Base-by-base conservation (phyloP, 2,329 filamentous ascomycete genomes). In the Fusarium siculi region DNA sequence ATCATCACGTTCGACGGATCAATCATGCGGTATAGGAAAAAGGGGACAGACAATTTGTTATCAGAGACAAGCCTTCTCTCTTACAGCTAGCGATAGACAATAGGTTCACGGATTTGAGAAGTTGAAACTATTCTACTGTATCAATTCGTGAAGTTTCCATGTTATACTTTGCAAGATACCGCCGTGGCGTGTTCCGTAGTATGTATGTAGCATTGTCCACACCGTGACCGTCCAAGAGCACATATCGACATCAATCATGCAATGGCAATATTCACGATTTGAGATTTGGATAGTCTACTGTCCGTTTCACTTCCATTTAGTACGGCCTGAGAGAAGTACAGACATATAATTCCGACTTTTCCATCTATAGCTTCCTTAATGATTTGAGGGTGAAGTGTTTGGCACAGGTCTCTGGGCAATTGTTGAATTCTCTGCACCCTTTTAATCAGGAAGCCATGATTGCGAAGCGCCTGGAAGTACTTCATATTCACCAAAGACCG, bases 221-320 rank as follows among this genome's bases (percentile, higher is more conserved):
- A 21, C 43, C 8, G 11, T 15, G 28, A 12, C 8, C 4, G 15
- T 12, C 11, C 25, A 46, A 19, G 12, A 28, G 43, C 25, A 46
- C 43, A 15, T 47, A 18, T 9, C 9, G 10, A 14, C 11, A 28
- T 47, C 25, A 47, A 12, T 21, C 11, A 25, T 30, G 18, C 12
- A 21, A 9, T 28, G 12, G 32, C 1, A 47, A 19, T 15, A 25
- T 28, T 12, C 8, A 21, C 28, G 25, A 9, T 14, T 40, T 40
- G 19, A 39, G 39, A 21, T 8, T 34, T 3, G 9, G 21, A 7
- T 40, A 3, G 11, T 21, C 39, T 21, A 25, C 9, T 39, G 11
- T 3, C 11, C 8, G 23, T 12, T 19, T 18, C 18, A 5, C 0
- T 46, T 46, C 18, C 7, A 12, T 25, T 47, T 0, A 7, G 7